Conservation (phyloP, 768 basidiomycete genomes). For the Suillus ampliporus region DNA sequence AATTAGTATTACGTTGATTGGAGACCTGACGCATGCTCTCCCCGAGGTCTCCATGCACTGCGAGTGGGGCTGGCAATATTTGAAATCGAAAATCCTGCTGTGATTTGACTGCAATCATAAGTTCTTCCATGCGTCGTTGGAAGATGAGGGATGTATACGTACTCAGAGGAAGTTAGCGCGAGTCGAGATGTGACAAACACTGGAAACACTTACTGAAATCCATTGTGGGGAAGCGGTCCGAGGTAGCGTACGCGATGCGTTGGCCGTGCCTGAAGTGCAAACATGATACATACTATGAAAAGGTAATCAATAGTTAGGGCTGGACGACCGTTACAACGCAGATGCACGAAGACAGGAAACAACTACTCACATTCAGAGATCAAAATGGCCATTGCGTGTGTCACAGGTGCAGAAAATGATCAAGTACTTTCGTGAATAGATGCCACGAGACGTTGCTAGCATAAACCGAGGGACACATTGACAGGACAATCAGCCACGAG, state of each 20-base stretch:
- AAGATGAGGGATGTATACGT: neutral
- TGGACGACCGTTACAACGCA: too few relatives aligned
- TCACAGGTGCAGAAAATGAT: too few relatives aligned
- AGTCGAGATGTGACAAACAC: neutral
- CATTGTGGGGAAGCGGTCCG: neutral
- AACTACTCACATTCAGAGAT: too few relatives aligned
- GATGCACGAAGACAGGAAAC: too few relatives aligned
- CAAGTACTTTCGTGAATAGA: neutral
- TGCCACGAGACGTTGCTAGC: neutral
- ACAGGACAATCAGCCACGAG: neutral
- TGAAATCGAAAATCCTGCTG: neutral
- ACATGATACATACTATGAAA: too few relatives aligned
- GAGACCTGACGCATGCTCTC: too few relatives aligned
- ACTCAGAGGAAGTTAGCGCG: neutral
- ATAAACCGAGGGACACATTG: neutral
- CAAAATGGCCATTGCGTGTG: too few relatives aligned
- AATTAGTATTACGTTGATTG: too few relatives aligned
- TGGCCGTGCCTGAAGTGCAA: too few relatives aligned
- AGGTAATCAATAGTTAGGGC: too few relatives aligned
- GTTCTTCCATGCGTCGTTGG: neutral
- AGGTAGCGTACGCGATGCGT: neutral
- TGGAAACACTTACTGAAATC: neutral
- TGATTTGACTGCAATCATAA: too few relatives aligned
- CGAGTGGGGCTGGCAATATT: neutral
- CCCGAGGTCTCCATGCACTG: too few relatives aligned